Evolutionary conservation across 257 asterid genomes (phyloP).

Genomic region (Petrea volubilis): DNA sequence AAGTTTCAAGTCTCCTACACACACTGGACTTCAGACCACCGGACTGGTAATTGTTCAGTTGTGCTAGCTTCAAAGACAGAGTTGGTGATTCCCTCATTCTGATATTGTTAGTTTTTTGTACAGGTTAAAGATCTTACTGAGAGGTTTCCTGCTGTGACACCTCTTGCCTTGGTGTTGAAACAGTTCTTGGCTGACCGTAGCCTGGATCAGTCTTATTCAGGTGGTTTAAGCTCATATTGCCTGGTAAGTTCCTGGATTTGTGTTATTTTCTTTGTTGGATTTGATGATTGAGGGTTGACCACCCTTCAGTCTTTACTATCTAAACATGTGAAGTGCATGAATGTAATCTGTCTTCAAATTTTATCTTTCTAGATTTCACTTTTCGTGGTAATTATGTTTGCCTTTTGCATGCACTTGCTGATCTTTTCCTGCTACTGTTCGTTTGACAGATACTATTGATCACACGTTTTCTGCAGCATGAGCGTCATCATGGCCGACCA

Average conservation of each 20-base stretch:
- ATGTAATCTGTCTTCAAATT: not conserved
- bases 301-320: not conserved
- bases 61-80: conserved; percentile 12
- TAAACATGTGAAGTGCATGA: not conserved
- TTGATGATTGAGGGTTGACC: not conserved
- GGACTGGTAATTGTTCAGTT: conserved; percentile 83
- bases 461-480: conserved; percentile 96
- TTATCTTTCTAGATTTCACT: conserved; percentile 11
- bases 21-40: conserved; percentile 96
- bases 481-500: conserved; percentile 91
- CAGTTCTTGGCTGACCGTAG: conserved; percentile 98
- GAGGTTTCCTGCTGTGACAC: conserved; percentile 88
- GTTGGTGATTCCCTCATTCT: conserved; percentile 4
- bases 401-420: conserved; percentile 26
- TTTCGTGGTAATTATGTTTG: conserved; percentile 19
- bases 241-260: conserved; percentile 57
- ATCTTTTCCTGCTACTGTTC: conserved; percentile 24
- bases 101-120: conserved; percentile 21
- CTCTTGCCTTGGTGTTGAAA: conserved; percentile 90
- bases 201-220: conserved; percentile 96
- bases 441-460: conserved; percentile 71
- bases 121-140: conserved; percentile 96
- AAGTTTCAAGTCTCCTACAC: conserved; percentile 96
- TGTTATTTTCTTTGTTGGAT: too few species aligned
- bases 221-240: conserved; percentile 96